Evolutionary conservation across 2,329 filamentous ascomycete species (phyloP).

Genomic region (Lojkania enalia): DNA sequence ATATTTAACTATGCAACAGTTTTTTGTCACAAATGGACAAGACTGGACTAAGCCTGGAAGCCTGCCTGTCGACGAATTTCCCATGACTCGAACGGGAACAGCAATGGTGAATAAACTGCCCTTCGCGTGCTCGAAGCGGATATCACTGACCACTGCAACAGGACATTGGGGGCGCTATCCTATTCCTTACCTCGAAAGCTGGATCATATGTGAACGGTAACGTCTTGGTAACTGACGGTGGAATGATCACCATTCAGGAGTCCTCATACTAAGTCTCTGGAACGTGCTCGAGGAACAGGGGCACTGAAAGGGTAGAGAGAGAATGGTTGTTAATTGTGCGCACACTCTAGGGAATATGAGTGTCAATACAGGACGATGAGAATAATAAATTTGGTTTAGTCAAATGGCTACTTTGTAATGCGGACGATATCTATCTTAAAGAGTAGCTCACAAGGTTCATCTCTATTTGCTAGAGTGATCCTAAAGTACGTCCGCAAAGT

Average conservation of each 20-base stretch:
- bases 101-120: conserved; percentile 59
- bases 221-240: conserved; percentile 64
- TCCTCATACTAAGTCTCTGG: not conserved
- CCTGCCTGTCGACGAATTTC: not conserved
- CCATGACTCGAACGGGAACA: conserved; percentile 27
- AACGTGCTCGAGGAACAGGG: not conserved
- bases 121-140: not conserved
- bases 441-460: too few species aligned
- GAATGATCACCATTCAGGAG: conserved; percentile 40
- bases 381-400: too few species aligned
- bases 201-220: conserved; percentile 68
- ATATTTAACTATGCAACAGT: not conserved
- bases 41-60: not conserved
- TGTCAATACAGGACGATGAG: too few species aligned
- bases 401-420: too few species aligned
- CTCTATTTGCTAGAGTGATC: too few species aligned
- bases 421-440: too few species aligned
- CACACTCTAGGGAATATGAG: too few species aligned
- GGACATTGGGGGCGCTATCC: conserved; percentile 65
- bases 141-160: conserved; percentile 37
- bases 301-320: not conserved
- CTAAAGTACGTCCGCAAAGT: too few species aligned
- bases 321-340: too few species aligned
- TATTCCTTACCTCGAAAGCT: conserved; percentile 66
- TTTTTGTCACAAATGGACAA: not conserved